phyloP scores from a whole-genome alignment of 2,329 filamentous ascomycete species.

The Cercospora janseana region DNA sequence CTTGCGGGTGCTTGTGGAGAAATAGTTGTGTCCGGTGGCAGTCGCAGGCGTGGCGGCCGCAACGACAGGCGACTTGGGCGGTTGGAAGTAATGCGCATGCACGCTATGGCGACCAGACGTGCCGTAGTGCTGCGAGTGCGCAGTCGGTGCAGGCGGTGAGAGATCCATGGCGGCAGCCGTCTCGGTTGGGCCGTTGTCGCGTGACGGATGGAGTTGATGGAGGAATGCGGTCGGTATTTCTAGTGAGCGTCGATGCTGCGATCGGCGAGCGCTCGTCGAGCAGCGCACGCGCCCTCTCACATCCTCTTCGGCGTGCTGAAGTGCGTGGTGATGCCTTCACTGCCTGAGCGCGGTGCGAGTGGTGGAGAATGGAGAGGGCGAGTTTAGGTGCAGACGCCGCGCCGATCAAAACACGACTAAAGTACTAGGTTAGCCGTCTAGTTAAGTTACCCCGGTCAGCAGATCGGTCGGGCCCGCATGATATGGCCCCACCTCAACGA shows the following conservation, averaged over 20 bases:
- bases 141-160: slow-evolving; percentile 24
- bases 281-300: neutral
- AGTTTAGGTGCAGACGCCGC: slow-evolving; percentile 5
- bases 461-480: neutral
- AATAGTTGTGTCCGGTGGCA: slow-evolving; percentile 32
- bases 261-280: neutral
- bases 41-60: slow-evolving; percentile 31
- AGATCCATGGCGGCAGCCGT: slow-evolving; percentile 19
- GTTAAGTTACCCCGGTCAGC: neutral
- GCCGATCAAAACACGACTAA: slow-evolving; percentile 10
- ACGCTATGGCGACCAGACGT: slow-evolving; percentile 7
- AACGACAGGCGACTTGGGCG: slow-evolving; percentile 43
- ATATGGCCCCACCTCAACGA: neutral
- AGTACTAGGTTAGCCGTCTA: no score
- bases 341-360: neutral
- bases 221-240: neutral
- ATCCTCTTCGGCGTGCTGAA: neutral
- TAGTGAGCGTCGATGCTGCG: neutral
- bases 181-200: slow-evolving; percentile 15
- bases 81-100: slow-evolving; percentile 43
- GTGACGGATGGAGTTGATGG: slow-evolving; percentile 16
- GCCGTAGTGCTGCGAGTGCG: slow-evolving; percentile 18
- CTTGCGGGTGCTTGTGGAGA: slow-evolving; percentile 34
- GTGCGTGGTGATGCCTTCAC: slow-evolving; percentile 2
- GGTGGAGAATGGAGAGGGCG: slow-evolving; percentile 1